Evolutionary conservation across 2,329 filamentous ascomycete species (phyloP).

Genomic region (Aspergillus phoenicis): DNA sequence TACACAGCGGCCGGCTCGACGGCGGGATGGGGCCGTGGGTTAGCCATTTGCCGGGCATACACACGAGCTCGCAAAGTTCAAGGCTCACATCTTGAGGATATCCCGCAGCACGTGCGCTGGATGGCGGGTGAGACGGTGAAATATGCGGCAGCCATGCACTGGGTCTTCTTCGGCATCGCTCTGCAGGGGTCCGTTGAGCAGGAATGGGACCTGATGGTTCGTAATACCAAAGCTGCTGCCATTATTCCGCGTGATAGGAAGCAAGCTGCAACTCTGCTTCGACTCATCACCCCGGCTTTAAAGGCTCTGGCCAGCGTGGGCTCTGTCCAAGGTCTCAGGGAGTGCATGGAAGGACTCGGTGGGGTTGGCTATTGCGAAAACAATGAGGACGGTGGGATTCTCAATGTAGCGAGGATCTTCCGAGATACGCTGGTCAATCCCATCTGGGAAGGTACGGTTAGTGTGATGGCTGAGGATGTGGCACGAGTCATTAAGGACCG

Average conservation of each 20-base stretch:
- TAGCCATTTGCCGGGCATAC: conserved; percentile 47
- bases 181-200: conserved; percentile 56
- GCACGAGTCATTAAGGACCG: background rate
- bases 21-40: conserved; percentile 41
- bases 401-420: conserved; percentile 68
- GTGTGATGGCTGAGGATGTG: conserved; percentile 58
- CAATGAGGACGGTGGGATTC: conserved; percentile 55
- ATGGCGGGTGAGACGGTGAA: conserved; percentile 44
- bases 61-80: conserved; percentile 42
- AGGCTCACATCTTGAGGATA: conserved; percentile 41
- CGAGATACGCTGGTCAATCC: conserved; percentile 60
- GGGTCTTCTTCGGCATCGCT: conserved; percentile 38
- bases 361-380: conserved; percentile 46
- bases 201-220: conserved; percentile 43
- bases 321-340: conserved; percentile 34
- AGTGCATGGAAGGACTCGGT: conserved; percentile 43
- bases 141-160: conserved; percentile 41
- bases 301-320: conserved; percentile 43
- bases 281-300: conserved; percentile 33
- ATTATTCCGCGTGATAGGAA: conserved; percentile 37
- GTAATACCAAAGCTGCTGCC: conserved; percentile 38
- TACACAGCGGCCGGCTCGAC: conserved; percentile 46
- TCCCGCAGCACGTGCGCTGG: conserved; percentile 45
- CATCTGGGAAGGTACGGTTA: conserved; percentile 74
- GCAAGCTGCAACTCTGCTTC: conserved; percentile 32